phyloP scores from a whole-genome alignment of 2,329 filamentous ascomycete genomes.

The Verruconis gallopava region DNA sequence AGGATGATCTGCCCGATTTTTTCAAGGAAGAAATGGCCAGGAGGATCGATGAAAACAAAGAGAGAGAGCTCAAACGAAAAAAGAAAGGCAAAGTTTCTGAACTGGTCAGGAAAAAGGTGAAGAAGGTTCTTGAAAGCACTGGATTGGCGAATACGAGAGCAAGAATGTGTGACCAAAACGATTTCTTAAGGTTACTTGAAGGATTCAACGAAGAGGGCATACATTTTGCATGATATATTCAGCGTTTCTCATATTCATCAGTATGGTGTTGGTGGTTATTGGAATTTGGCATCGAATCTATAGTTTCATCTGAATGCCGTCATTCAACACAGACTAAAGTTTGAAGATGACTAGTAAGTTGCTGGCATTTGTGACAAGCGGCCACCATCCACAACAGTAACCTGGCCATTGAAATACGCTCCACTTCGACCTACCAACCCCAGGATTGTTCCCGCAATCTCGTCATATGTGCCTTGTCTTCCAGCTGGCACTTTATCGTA shows the following conservation, averaged over 20 bases:
- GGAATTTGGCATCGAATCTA: too few species aligned
- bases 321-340: too few species aligned
- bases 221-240: constrained; percentile 55
- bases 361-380: constrained; percentile 23
- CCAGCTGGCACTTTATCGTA: constrained; percentile 26
- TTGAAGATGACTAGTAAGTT: constrained; percentile 19
- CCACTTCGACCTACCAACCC: constrained; percentile 40
- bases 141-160: constrained; percentile 69
- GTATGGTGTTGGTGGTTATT: not conserved
- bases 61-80: constrained; percentile 44
- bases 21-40: constrained; percentile 54
- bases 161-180: constrained; percentile 80
- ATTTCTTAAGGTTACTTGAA: constrained; percentile 70
- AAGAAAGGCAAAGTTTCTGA: constrained; percentile 69
- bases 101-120: constrained; percentile 75
- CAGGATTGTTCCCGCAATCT: constrained; percentile 36
- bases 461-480: constrained; percentile 28
- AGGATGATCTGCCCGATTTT: constrained; percentile 68
- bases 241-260: not conserved
- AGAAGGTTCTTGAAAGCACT: constrained; percentile 68
- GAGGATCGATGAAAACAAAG: constrained; percentile 44
- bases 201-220: constrained; percentile 88
- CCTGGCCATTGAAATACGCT: constrained; percentile 41
- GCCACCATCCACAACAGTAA: constrained; percentile 36
- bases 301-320: too few species aligned